phyloP scores from a whole-genome alignment of 371 early-diverging fungal genomes.

The Sporodiniella umbellata region DNA sequence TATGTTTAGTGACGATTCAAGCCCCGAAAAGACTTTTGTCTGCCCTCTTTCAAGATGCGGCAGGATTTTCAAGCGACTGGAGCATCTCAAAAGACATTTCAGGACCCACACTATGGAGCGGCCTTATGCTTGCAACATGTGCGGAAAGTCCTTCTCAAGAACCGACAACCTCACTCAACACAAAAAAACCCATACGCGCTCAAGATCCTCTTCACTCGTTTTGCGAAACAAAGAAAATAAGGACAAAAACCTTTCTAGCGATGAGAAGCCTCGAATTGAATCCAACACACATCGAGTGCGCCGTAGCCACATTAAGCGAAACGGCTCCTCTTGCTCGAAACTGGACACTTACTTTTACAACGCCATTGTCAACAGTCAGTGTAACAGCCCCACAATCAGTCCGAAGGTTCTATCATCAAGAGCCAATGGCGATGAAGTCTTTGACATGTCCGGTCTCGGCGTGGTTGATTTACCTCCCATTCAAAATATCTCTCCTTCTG shows the following conservation, averaged over 20 bases:
- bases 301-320: neutral
- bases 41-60: conserved; percentile 48
- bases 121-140: conserved; percentile 70
- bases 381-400: neutral
- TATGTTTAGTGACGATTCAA: conserved; percentile 3
- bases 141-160: conserved; percentile 80
- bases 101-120: conserved; percentile 77
- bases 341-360: neutral
- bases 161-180: conserved; percentile 84
- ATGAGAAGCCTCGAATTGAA: neutral
- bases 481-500: neutral
- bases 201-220: conserved; percentile 1
- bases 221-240: neutral
- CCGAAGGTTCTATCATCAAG: neutral
- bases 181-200: conserved; percentile 67
- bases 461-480: neutral
- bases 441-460: neutral
- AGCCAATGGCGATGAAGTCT: neutral
- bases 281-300: neutral
- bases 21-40: conserved; percentile 6
- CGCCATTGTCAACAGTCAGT: neutral
- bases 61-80: conserved; percentile 66
- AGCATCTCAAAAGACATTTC: conserved; percentile 81
- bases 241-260: neutral
- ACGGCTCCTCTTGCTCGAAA: neutral